phyloP scores from a whole-genome alignment of 1,139 yeast species.

The Pichia kudriavzevii region DNA sequence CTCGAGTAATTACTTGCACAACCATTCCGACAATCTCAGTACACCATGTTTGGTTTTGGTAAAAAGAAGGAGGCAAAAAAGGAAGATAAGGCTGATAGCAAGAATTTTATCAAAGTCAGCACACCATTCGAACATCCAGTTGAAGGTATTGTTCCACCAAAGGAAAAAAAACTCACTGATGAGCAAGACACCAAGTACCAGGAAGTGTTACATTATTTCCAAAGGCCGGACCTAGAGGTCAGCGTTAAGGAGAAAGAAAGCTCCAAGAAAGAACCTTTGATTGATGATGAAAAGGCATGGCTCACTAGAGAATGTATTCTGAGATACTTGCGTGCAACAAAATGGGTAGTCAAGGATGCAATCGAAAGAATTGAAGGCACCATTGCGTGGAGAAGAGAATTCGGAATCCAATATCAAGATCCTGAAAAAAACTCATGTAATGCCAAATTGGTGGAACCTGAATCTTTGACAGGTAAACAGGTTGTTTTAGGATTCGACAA shows the following conservation, averaged over 20 bases:
- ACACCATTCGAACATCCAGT: slow-evolving; percentile 51
- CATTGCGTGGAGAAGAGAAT: slow-evolving; percentile 84
- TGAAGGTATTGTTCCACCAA: slow-evolving; percentile 42
- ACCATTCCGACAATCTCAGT: no score
- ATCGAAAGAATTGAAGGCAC: slow-evolving; percentile 69
- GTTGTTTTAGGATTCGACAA: slow-evolving; percentile 84
- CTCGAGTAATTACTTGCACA: no score
- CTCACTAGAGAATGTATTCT: slow-evolving; percentile 80
- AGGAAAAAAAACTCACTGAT: slow-evolving; percentile 38
- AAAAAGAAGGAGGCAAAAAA: slow-evolving; percentile 26
- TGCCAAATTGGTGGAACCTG: slow-evolving; percentile 56
- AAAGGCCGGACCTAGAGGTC: slow-evolving; percentile 29
- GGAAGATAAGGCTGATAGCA: slow-evolving; percentile 21
- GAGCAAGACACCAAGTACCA: slow-evolving; percentile 55
- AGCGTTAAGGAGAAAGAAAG: slow-evolving; percentile 35
- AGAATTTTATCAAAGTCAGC: slow-evolving; percentile 18
- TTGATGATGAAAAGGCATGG: slow-evolving; percentile 76
- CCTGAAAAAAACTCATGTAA: slow-evolving; percentile 34
- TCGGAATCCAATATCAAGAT: slow-evolving; percentile 48
- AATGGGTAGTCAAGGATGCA: slow-evolving; percentile 71
- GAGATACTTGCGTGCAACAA: slow-evolving; percentile 84
- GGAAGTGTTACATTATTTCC: slow-evolving; percentile 53
- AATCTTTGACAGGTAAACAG: slow-evolving; percentile 84
- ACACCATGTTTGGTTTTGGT: slow-evolving; percentile 26
- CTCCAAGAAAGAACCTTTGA: slow-evolving; percentile 31